Evolutionary conservation across 2,329 filamentous ascomycete genomes (phyloP).

Genomic region (Pseudocercospora crystallina): DNA sequence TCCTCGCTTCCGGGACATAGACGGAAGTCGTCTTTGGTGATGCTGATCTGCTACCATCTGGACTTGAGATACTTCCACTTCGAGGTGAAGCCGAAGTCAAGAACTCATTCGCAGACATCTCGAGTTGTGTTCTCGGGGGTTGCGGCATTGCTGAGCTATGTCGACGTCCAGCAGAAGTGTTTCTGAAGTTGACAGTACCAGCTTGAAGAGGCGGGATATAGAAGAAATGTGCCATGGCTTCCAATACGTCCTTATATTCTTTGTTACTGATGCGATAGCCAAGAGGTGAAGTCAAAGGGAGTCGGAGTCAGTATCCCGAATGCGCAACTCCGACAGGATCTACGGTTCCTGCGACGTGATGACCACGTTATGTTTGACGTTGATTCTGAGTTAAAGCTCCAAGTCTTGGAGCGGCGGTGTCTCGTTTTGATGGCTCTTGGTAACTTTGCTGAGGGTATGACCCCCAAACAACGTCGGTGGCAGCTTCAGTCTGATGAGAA

Average conservation of each 20-base stretch:
- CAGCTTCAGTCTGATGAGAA: too few species aligned
- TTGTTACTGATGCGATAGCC: too few species aligned
- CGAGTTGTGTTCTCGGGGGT: slow-evolving; percentile 43
- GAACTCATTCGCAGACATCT: slow-evolving; percentile 1
- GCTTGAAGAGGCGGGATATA: not conserved
- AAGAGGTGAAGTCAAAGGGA: too few species aligned
- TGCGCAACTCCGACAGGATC: too few species aligned
- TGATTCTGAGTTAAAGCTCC: too few species aligned
- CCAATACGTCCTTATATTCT: not conserved
- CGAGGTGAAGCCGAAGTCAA: slow-evolving; percentile 4
- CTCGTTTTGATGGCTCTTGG: too few species aligned
- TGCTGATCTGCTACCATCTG: not conserved
- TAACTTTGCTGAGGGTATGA: too few species aligned
- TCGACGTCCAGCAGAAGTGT: not conserved
- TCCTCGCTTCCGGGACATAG: slow-evolving; percentile 7
- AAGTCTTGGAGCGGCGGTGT: too few species aligned
- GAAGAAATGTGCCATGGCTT: slow-evolving; percentile 6
- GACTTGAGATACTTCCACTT: slow-evolving; percentile 3
- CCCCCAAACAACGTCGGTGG: too few species aligned
- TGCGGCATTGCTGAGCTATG: not conserved
- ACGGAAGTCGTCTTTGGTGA: slow-evolving; percentile 6
- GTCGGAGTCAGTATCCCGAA: too few species aligned
- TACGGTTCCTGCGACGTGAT: too few species aligned
- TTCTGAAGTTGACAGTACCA: not conserved
- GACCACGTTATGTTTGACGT: too few species aligned